Evolutionary conservation across 495 filamentous ascomycete genomes (phyloP).

Genomic region (Neurospora terricola): DNA sequence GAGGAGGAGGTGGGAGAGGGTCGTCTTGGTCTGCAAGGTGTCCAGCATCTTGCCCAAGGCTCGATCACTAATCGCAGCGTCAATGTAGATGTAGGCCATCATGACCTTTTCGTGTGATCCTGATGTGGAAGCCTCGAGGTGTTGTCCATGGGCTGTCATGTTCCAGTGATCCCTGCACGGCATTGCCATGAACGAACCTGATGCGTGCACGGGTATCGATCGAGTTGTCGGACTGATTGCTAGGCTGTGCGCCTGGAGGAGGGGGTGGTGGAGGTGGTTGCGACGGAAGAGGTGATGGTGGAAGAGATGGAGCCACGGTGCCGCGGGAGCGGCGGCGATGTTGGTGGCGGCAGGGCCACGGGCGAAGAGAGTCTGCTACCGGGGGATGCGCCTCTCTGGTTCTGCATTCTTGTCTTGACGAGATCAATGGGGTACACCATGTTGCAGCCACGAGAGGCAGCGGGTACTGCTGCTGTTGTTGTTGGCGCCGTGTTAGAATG

Average conservation of each 20-base stretch:
- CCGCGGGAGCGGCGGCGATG: too few relatives aligned
- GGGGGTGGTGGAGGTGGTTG: background rate
- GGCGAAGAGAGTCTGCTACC: conserved; percentile 50
- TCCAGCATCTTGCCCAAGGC: conserved; percentile 20
- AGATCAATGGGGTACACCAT: conserved; percentile 99
- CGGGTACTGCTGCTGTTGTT: background rate
- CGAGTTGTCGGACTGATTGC: conserved; percentile 49
- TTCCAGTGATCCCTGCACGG: too few relatives aligned
- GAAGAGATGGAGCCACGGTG: too few relatives aligned
- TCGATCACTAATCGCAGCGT: conserved; percentile 16
- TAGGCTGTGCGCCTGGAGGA: background rate
- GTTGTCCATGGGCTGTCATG: too few relatives aligned
- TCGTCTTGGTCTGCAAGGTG: conserved; percentile 24
- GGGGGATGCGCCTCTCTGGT: conserved; percentile 71
- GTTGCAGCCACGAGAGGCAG: background rate
- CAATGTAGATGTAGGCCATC: conserved; percentile 29
- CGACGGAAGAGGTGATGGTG: background rate
- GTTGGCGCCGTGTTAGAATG: background rate
- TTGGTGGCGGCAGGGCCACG: background rate
- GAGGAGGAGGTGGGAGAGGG: conserved; percentile 25
- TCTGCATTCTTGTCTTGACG: conserved; percentile 54
- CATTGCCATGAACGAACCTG: too few relatives aligned
- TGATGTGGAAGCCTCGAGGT: too few relatives aligned
- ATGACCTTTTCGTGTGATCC: too few relatives aligned
- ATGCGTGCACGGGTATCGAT: too few relatives aligned